Percentiles rank a stretch among this genome's conserved stretches.
Conservation (phyloP, 345 rosid genomes). For the Psidium friedrichsthalianum region DNA sequence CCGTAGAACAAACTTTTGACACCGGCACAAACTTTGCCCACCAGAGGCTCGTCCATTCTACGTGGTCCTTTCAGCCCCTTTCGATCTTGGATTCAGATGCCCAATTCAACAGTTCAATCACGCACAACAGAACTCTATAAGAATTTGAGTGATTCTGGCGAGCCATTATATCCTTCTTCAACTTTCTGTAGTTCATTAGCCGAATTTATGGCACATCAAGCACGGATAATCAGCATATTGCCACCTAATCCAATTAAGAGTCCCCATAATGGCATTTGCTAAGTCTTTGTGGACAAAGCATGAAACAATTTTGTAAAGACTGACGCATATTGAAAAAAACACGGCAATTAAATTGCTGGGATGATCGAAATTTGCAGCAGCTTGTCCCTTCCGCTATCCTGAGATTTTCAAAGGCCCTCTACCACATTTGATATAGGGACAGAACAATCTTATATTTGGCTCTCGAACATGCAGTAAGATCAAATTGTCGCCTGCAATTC, state of each 20-base stretch:
- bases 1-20: conserved; percentile 33
- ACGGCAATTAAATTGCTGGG: background rate
- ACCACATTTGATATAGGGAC: conserved; percentile 38
- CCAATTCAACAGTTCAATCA: conserved; percentile 44
- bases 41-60: conserved; percentile 51
- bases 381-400: background rate
- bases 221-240: background rate
- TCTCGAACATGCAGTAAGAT: conserved; percentile 22
- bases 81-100: conserved; percentile 49
- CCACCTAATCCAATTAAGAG: too few species aligned
- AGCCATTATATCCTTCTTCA: background rate
- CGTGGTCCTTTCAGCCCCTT: conserved; percentile 52
- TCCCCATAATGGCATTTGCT: background rate
- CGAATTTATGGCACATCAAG: background rate
- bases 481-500: conserved; percentile 18
- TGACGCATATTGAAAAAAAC: background rate
- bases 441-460: conserved; percentile 33
- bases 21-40: conserved; percentile 61
- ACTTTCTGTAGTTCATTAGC: background rate
- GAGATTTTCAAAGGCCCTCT: conserved; percentile 4
- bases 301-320: background rate
- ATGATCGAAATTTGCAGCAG: background rate
- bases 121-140: conserved; percentile 29
- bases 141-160: conserved; percentile 18
- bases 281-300: background rate